Percentiles rank a stretch among this genome's conserved stretches.
Conservation (phyloP, 1,284 basidiomycete genomes). For the Irpex lacteus region DNA sequence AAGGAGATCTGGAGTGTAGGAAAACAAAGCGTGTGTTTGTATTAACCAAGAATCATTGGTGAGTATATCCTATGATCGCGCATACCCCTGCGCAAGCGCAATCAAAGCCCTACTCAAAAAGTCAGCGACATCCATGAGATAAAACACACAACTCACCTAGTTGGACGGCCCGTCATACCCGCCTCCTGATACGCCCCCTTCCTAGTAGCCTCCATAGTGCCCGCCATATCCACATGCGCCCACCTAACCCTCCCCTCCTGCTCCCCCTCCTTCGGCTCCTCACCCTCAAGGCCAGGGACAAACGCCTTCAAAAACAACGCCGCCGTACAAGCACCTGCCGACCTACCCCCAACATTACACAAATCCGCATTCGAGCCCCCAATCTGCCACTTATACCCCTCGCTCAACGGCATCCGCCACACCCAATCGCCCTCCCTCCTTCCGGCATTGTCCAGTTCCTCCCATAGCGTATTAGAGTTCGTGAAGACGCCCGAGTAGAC, state of each 20-base stretch:
- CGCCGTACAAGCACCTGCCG: constrained; percentile 80
- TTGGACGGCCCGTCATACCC: constrained; percentile 81
- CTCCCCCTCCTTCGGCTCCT: constrained; percentile 39
- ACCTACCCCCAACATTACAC: constrained; percentile 74
- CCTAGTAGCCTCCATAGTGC: constrained; percentile 70
- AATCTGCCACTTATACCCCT: constrained; percentile 79
- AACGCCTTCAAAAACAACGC: constrained; percentile 87
- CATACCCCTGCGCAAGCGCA: neutral
- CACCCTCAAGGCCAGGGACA: constrained; percentile 68
- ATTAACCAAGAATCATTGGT: too few relatives aligned
- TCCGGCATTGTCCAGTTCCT: constrained; percentile 68
- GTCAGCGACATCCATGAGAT: too few relatives aligned
- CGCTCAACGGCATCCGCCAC: constrained; percentile 84
- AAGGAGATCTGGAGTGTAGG: too few relatives aligned
- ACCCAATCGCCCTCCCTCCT: constrained; percentile 76
- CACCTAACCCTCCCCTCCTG: constrained; percentile 53
- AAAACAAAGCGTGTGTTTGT: too few relatives aligned
- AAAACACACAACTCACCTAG: constrained; percentile 63
- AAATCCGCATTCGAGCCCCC: constrained; percentile 78
- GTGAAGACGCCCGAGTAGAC: constrained; percentile 79
- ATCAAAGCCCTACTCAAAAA: neutral
- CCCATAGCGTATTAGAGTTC: constrained; percentile 76
- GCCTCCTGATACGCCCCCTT: constrained; percentile 64
- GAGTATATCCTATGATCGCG: neutral
- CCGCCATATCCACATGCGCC: constrained; percentile 88